Percentiles rank a stretch among this genome's conserved stretches.
Evolutionary conservation across 1,139 yeast genomes (phyloP).

Genomic region (Keqinozyma sinolaborantium): DNA sequence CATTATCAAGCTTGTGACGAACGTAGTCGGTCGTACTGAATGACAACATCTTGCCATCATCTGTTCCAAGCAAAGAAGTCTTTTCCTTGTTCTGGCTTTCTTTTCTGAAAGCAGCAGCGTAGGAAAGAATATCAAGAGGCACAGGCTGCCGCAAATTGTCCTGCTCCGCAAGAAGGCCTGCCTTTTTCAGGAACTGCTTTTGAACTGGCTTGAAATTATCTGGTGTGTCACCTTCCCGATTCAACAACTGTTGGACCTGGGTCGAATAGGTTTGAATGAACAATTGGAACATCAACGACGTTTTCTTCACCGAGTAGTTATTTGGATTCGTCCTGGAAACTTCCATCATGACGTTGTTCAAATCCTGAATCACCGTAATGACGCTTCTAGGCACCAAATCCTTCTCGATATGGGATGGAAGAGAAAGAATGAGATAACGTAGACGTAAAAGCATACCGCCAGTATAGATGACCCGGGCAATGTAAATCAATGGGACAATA

Average conservation of each 20-base stretch:
- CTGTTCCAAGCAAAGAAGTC: not conserved
- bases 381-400: constrained; percentile 51
- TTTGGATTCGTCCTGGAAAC: constrained; percentile 37
- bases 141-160: constrained; percentile 13
- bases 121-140: constrained; percentile 34
- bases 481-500: constrained; percentile 57
- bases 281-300: constrained; percentile 51
- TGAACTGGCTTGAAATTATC: constrained; percentile 17
- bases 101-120: constrained; percentile 27
- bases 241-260: constrained; percentile 35
- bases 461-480: constrained; percentile 64
- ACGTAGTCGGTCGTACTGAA: not conserved
- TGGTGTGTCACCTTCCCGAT: constrained; percentile 23
- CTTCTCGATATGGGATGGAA: constrained; percentile 48
- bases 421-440: constrained; percentile 51
- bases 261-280: constrained; percentile 59
- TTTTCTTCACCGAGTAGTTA: constrained; percentile 50
- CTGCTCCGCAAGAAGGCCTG: constrained; percentile 5
- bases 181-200: constrained; percentile 12
- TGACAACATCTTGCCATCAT: not conserved
- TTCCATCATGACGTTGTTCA: constrained; percentile 36
- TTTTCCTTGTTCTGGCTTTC: constrained; percentile 1
- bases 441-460: constrained; percentile 63
- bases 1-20: not conserved
- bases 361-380: constrained; percentile 38